Conservation (phyloP, 352 stramenopile genomes). For the Phytophthora cactorum region DNA sequence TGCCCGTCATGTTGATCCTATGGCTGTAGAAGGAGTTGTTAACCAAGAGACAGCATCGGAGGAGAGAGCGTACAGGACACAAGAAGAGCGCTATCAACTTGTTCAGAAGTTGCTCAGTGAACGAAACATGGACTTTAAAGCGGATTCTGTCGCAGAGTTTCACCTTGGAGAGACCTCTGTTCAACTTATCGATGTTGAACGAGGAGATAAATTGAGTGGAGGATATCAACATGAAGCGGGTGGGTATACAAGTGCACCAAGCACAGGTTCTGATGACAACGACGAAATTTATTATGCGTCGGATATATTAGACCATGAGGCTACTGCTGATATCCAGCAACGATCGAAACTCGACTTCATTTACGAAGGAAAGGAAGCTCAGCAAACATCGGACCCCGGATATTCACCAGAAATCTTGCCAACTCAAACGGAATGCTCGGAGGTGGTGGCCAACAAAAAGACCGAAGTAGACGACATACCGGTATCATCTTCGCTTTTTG, state of each 20-base stretch:
- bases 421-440: not conserved
- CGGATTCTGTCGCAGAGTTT: not conserved
- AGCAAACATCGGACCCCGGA: constrained; percentile 2
- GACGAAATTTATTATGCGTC: constrained; percentile 61
- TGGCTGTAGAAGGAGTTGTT: not conserved
- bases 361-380: constrained; percentile 15
- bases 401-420: not conserved
- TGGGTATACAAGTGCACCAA: constrained; percentile 4
- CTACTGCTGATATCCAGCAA: constrained; percentile 28
- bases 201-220: not conserved
- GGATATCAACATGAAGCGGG: constrained; percentile 1
- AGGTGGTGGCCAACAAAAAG: not conserved
- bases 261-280: constrained; percentile 27
- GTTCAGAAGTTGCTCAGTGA: constrained; percentile 35
- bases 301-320: constrained; percentile 40
- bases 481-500: constrained; percentile 16
- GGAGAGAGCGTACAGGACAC: constrained; percentile 12
- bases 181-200: not conserved
- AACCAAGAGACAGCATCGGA: not conserved
- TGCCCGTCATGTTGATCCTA: constrained; percentile 1
- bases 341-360: constrained; percentile 35
- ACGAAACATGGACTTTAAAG: not conserved
- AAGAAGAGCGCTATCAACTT: constrained; percentile 31
- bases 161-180: not conserved
- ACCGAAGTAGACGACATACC: constrained; percentile 2